Base-by-base conservation (phyloP, 441 rosid species). In the Melastoma candidum region DNA sequence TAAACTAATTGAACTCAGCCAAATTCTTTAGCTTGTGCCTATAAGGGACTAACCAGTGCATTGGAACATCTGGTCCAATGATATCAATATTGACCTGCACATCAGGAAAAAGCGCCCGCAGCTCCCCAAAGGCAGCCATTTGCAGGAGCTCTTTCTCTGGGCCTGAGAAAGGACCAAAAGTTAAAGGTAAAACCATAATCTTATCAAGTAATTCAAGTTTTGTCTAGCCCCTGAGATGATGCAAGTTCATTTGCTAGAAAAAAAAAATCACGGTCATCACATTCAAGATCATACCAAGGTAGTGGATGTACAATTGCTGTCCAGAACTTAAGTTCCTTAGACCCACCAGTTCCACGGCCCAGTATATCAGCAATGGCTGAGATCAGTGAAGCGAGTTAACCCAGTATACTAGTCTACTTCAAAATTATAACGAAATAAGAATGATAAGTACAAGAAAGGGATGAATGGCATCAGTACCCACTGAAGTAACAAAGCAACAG, bases 141-240 rank as follows among this genome's bases (percentile, higher is more conserved):
- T 88, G 95, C 22, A 75, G 72, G 69, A 92, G 87, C 75, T 92
- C 97, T 55, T 78, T 88, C 71, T 88, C 95, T 59, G 95, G 97
- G 58, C 98, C 98, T 92, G 50, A 64, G 66, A 53, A 36, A 36
- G 41, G 41, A 36, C 41, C 41, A 36, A 36, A 36, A 36, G 41
- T 36, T 1, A 36, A 36, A 36, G 41, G 41, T 36, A 36, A 4
- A 36, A 36, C 6, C 41, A 5, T 36, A 36, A 36, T 1, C 41
- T 36, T 36, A 36, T 9, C 41, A 36, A 36, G 7, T 4, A 36
- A 36, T 3, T 36, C 41, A 36, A 36, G 1, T 36, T 36, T 36
- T 9, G 8, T 36, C 41, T 6, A 36, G 8, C 41, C 41, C 41
- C 6, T 36, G 8, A 36, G 41, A 36, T 9, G 41, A 36, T 36